Evolutionary conservation across 2,329 filamentous ascomycete genomes (phyloP).

Genomic region (Periconia digitata): DNA sequence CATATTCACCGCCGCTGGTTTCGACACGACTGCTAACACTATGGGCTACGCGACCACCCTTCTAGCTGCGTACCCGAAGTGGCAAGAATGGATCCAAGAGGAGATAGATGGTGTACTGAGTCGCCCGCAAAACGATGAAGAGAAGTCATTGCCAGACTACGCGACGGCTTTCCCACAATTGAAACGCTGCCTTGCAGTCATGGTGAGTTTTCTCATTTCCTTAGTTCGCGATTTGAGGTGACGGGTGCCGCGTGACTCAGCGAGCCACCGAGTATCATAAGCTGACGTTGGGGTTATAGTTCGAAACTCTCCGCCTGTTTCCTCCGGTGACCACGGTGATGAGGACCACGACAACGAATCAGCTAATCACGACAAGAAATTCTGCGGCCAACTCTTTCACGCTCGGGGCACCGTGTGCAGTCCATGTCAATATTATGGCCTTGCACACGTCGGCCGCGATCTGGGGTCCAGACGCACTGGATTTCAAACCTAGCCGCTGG

Average conservation of each 20-base stretch:
- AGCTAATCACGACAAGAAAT: not conserved
- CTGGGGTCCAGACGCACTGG: not conserved
- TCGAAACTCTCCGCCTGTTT: not conserved
- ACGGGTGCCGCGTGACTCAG: not conserved
- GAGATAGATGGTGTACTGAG: slow-evolving; percentile 48
- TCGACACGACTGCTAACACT: slow-evolving; percentile 48
- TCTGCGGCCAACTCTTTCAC: not conserved
- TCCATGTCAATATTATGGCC: not conserved
- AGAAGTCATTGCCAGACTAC: slow-evolving; percentile 40
- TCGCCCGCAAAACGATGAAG: slow-evolving; percentile 5
- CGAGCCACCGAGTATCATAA: not conserved
- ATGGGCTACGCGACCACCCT: slow-evolving; percentile 53
- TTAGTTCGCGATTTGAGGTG: not conserved
- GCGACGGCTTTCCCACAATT: slow-evolving; percentile 47
- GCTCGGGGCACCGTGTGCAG: not conserved
- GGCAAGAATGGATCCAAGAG: slow-evolving; percentile 56
- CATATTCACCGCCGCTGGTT: slow-evolving; percentile 32
- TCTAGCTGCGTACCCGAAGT: slow-evolving; percentile 50
- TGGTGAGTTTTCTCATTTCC: slow-evolving; percentile 39
- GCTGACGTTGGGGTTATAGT: not conserved
- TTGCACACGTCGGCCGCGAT: not conserved
- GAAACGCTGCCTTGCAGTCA: slow-evolving; percentile 50
- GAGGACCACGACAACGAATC: not conserved
- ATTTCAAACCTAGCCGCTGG: not conserved
- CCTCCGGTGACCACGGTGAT: too few species aligned